phyloP scores from a whole-genome alignment of 2,329 filamentous ascomycete species.

The Elsinoe batatas region DNA sequence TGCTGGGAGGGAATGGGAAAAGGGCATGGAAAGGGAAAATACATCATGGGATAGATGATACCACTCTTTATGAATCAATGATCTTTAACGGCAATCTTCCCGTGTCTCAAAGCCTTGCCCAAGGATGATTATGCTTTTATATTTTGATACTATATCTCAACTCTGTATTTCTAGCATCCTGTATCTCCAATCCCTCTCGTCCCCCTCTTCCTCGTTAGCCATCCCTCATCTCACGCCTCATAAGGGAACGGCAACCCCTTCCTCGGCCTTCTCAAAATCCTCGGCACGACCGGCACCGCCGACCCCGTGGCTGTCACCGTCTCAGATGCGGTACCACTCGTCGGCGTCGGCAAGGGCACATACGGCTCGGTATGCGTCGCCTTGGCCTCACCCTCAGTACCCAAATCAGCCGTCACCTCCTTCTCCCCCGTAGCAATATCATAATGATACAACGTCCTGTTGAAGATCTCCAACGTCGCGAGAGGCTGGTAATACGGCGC shows the following conservation, averaged over 20 bases:
- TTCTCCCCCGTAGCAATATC: slow-evolving; percentile 29
- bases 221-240: background rate
- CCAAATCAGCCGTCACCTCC: slow-evolving; percentile 27
- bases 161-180: background rate
- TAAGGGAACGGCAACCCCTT: background rate
- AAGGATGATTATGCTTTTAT: no score
- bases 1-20: background rate
- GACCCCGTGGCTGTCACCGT: background rate
- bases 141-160: no score
- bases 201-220: background rate
- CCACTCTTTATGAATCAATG: slow-evolving; percentile 1
- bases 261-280: slow-evolving; percentile 1
- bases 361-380: slow-evolving; percentile 26
- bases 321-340: background rate
- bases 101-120: background rate
- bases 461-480: slow-evolving; percentile 28
- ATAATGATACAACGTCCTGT: slow-evolving; percentile 28
- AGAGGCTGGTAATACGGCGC: slow-evolving; percentile 33
- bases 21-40: background rate
- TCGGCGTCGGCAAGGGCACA: background rate
- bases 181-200: background rate
- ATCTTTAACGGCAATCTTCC: background rate
- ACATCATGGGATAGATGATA: background rate
- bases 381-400: slow-evolving; percentile 26
- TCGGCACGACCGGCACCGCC: background rate